These are phyloP conservation scores for Tylopilus intermedius DNA, from an alignment of 768 basidiomycete species.

Conservation along the genomic window DNA sequence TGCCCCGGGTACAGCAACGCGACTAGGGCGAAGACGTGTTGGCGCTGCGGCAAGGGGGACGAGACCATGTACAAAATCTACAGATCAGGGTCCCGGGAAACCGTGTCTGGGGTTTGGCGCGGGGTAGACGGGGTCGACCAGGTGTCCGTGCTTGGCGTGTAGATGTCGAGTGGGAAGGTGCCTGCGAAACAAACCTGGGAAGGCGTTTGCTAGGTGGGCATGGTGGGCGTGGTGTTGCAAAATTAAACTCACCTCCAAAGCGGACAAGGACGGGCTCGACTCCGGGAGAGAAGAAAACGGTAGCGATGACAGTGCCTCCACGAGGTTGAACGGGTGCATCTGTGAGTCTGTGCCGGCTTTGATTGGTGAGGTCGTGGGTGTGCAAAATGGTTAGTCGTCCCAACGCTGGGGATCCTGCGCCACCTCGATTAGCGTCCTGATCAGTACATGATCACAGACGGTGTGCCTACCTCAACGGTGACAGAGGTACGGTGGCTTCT, in stretches of 20 bases:
- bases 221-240: too few species aligned
- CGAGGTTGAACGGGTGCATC: constrained; percentile 34
- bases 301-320: constrained; percentile 38
- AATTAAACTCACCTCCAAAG: constrained; percentile 28
- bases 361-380: constrained; percentile 8
- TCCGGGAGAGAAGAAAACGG: constrained; percentile 16
- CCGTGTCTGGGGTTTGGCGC: constrained; percentile 15
- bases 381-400: too few species aligned
- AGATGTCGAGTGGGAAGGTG: not conserved
- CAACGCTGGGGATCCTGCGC: too few species aligned
- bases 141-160: constrained; percentile 2
- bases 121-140: constrained; percentile 26
- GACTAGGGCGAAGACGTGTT: too few species aligned
- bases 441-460: too few species aligned
- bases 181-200: constrained; percentile 36
- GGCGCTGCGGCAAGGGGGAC: too few species aligned
- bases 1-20: too few species aligned
- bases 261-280: constrained; percentile 9
- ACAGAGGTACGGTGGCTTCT: constrained; percentile 35
- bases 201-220: fast-evolving
- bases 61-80: too few species aligned
- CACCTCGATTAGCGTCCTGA: too few species aligned
- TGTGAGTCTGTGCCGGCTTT: constrained; percentile 31
- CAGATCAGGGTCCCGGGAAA: too few species aligned
- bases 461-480: constrained; percentile 19